Evolutionary conservation across 23 red algal species (phyloP), one percentile per base, ranked within the genome.

Genomic region (Gracilaria gracilis): DNA sequence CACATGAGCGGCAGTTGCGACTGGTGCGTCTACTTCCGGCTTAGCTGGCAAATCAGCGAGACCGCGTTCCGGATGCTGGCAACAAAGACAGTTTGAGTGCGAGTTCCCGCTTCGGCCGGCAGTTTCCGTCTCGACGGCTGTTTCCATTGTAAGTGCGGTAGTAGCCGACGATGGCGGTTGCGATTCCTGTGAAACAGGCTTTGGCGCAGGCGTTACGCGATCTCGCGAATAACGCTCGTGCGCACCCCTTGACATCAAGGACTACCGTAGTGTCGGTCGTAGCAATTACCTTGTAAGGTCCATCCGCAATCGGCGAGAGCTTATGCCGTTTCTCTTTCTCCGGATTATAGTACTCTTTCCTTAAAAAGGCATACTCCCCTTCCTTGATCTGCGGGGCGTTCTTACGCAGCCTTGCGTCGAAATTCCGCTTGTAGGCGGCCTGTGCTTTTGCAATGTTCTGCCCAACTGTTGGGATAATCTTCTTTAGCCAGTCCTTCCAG

Each of bases 401-500:
- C 23, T 7, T 64, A 15, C 27, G 21, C 58, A 64, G 3, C 15
- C 27, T 4, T 64, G 58, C 2, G 37, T 80, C 75, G 39, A 80
- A 80, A 42, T 50, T 80, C 33, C 39, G 32, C 75, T 50, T 80
- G 39, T 80, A 48, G 4, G 42, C n/a, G n/a, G 29, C 42, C 11
- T 46, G 42, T 46, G 42, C 42, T 11, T 46, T 46, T 7, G 4
- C 42, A 11, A 46, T 46, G 34, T 80, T 80, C 4, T 25, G 49
- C 75, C 75, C 49, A 46, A 46, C 75, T 17, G 42, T 51, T 0
- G 75, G 51, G 15, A 80, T 42, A 5, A 80, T 47, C 0, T 47
- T 80, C 17, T 42, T 39, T 8, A 80, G 0, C 75, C 75, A 80
- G 19, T 5, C 75, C 19, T 48, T 80, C 75, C 75, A 80, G 24